Percentiles rank a stretch among this genome's conserved stretches.
phyloP scores from a whole-genome alignment of 345 rosid genomes.

The Eucalyptus globulus region DNA sequence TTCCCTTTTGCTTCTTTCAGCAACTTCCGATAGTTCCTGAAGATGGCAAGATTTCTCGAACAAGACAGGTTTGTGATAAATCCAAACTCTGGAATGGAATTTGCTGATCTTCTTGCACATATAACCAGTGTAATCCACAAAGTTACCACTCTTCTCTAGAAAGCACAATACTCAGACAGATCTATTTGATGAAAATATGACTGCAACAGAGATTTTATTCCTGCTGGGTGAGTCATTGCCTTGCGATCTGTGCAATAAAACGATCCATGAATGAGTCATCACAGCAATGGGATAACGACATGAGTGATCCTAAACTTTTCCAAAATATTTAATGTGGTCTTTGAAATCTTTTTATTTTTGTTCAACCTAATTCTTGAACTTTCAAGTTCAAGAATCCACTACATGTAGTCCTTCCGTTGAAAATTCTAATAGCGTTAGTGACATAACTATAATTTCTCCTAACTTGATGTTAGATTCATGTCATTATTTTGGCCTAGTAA shows the following conservation, averaged over 20 bases:
- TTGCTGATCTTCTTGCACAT: neutral
- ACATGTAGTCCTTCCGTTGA: neutral
- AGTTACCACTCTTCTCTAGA: neutral
- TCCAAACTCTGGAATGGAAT: neutral
- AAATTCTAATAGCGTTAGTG: neutral
- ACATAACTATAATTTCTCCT: neutral
- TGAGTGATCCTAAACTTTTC: neutral
- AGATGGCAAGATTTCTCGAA: conserved; percentile 66
- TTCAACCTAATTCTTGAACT: neutral
- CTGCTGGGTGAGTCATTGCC: neutral
- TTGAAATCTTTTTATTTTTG: neutral
- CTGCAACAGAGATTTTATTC: neutral
- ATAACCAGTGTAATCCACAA: neutral
- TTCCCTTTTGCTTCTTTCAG: conserved; percentile 21
- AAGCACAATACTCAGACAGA: neutral
- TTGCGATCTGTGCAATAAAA: neutral
- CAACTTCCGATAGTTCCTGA: conserved; percentile 62
- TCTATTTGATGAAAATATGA: neutral
- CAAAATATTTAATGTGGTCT: neutral
- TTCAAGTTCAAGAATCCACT: neutral
- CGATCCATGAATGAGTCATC: neutral
- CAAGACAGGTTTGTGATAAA: conserved; percentile 39
- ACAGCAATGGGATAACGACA: neutral
- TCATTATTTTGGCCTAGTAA: neutral
- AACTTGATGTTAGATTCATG: neutral